Percentiles rank a stretch among this genome's conserved stretches.
phyloP scores from a whole-genome alignment of 306 rosid genomes.

The Lathyrus aphaca region DNA sequence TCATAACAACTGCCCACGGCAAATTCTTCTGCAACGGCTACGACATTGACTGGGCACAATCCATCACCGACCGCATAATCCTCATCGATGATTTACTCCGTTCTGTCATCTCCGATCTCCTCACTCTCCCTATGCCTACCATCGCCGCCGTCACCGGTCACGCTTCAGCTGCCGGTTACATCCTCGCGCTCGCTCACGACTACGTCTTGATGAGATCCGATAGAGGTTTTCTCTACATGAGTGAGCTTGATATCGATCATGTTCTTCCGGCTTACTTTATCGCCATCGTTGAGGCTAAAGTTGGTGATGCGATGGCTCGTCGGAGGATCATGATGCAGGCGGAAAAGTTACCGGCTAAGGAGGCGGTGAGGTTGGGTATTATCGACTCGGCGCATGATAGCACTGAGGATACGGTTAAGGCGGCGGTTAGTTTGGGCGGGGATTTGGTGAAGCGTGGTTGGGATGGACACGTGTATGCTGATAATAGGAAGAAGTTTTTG shows the following conservation, averaged over 20 bases:
- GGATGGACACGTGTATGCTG: conserved; percentile 75
- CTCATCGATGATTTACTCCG: conserved; percentile 49
- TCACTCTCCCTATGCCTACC: conserved; percentile 76
- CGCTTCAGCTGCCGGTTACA: conserved; percentile 76
- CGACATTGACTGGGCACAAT: conserved; percentile 62
- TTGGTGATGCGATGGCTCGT: conserved; percentile 55
- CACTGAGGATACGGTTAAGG: conserved; percentile 58
- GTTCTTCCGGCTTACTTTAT: conserved; percentile 63
- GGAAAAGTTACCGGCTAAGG: conserved; percentile 62
- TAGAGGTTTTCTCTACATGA: conserved; percentile 81
- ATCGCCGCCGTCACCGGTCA: conserved; percentile 81
- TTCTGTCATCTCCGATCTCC: conserved; percentile 55
- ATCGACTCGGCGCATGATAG: conserved; percentile 61
- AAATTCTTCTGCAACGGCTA: conserved; percentile 90
- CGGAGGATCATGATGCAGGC: conserved; percentile 63
- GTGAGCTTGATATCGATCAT: conserved; percentile 73
- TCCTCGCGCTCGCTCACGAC: conserved; percentile 74
- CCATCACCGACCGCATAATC: conserved; percentile 12
- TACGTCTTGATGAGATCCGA: conserved; percentile 72
- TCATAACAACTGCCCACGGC: conserved; percentile 85
- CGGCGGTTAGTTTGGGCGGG: conserved; percentile 54
- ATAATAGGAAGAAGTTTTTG: conserved; percentile 52
- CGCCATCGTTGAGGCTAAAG: conserved; percentile 51
- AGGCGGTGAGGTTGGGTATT: conserved; percentile 62
- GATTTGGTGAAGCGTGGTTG: conserved; percentile 53